Evolutionary conservation across 1,139 yeast genomes (phyloP).

Genomic region (Taphrina deformans): DNA sequence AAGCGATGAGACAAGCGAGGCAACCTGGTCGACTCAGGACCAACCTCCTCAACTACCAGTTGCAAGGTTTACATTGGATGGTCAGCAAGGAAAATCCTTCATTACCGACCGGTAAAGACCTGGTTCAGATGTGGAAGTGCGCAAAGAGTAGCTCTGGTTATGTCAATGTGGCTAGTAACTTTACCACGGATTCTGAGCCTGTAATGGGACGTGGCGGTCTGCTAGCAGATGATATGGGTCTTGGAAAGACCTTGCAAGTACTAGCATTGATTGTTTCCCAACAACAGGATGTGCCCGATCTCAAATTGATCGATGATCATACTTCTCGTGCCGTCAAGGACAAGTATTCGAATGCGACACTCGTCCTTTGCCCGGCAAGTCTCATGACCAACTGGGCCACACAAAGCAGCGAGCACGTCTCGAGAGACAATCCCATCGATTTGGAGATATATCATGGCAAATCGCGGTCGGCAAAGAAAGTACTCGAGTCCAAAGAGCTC

Average conservation of each 20-base stretch:
- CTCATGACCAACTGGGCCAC: constrained; percentile 85
- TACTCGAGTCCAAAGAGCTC: constrained; percentile 48
- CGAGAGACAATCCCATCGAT: constrained; percentile 41
- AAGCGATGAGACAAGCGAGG: constrained; percentile 31
- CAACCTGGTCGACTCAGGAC: constrained; percentile 37
- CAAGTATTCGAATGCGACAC: constrained; percentile 58
- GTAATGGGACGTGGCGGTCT: constrained; percentile 64
- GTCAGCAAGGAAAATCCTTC: constrained; percentile 53
- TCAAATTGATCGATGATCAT: background rate
- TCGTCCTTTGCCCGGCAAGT: constrained; percentile 89
- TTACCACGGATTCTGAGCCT: constrained; percentile 25
- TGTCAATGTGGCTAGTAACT: constrained; percentile 34
- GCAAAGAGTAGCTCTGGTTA: constrained; percentile 66
- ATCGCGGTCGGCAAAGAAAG: constrained; percentile 47
- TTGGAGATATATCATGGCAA: constrained; percentile 69
- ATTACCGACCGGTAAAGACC: constrained; percentile 14
- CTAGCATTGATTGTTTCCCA: constrained; percentile 60
- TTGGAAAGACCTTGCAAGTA: constrained; percentile 88
- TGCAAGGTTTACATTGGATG: constrained; percentile 87
- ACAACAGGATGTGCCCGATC: constrained; percentile 12
- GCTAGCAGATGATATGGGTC: constrained; percentile 94
- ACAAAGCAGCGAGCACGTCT: constrained; percentile 61
- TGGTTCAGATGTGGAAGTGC: constrained; percentile 46
- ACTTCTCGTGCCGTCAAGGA: constrained; percentile 1
- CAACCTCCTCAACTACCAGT: constrained; percentile 71